Evolutionary conservation across 2,329 filamentous ascomycete genomes (phyloP).

Genomic region (Lecanoromycetidae sp.): DNA sequence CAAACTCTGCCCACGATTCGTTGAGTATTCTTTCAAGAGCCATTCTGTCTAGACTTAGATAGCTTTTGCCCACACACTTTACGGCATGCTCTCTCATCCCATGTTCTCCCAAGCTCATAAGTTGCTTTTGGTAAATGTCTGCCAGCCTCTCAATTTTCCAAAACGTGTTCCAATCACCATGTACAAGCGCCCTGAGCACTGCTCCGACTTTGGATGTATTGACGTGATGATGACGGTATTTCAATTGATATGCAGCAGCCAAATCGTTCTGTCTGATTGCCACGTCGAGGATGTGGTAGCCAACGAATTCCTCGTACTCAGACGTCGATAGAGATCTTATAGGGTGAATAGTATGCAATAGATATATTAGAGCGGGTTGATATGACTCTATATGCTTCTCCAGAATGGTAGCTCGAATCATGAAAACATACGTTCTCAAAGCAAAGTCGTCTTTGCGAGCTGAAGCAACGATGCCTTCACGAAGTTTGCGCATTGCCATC

Average conservation of each 20-base stretch:
- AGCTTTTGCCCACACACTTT: constrained; percentile 75
- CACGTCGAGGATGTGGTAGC: constrained; percentile 74
- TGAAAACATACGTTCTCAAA: constrained; percentile 82
- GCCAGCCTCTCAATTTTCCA: constrained; percentile 58
- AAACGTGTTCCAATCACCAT: constrained; percentile 74
- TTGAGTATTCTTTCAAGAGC: constrained; percentile 60
- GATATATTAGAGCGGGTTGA: constrained; percentile 69
- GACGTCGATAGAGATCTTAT: constrained; percentile 54
- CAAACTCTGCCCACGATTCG: constrained; percentile 60
- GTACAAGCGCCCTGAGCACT: constrained; percentile 57
- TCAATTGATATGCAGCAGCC: constrained; percentile 57
- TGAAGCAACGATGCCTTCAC: constrained; percentile 76
- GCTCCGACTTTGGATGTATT: constrained; percentile 59
- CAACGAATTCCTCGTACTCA: constrained; percentile 66
- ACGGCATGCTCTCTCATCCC: constrained; percentile 63
- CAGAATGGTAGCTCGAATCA: constrained; percentile 71
- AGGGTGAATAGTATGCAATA: constrained; percentile 60
- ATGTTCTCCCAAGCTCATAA: constrained; percentile 72
- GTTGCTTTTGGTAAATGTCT: constrained; percentile 64
- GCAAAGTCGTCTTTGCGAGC: constrained; percentile 68
- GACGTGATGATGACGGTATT: constrained; percentile 47
- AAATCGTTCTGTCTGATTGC: constrained; percentile 73
- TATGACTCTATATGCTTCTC: constrained; percentile 78
- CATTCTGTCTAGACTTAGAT: constrained; percentile 56
- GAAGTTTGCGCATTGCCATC: constrained; percentile 76